phyloP scores from a whole-genome alignment of 441 rosid genomes.

The Cnidoscolus chayamansa region DNA sequence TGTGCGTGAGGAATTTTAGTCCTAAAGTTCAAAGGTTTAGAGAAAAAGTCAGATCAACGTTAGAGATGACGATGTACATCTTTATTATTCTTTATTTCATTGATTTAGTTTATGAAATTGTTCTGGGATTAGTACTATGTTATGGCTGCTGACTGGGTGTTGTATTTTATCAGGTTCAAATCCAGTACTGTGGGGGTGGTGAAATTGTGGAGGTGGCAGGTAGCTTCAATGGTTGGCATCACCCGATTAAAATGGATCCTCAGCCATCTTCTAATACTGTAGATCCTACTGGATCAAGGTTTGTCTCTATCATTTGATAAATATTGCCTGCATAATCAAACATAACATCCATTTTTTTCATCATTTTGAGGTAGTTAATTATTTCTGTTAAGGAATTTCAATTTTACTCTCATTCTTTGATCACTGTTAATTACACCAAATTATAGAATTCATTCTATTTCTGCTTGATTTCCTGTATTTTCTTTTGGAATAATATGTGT shows the following conservation, averaged over 20 bases:
- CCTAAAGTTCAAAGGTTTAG: neutral
- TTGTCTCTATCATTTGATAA: constrained; percentile 5
- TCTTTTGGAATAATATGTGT: neutral
- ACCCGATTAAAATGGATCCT: constrained; percentile 69
- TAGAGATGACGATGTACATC: neutral
- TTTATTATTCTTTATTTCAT: neutral
- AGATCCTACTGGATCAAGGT: constrained; percentile 47
- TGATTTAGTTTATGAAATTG: neutral
- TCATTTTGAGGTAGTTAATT: constrained; percentile 5
- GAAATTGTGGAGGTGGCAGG: constrained; percentile 87
- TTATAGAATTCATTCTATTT: neutral
- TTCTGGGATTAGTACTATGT: neutral
- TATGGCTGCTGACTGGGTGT: neutral
- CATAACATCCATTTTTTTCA: neutral
- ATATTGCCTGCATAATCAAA: neutral
- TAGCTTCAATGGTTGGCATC: constrained; percentile 94
- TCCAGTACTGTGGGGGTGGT: constrained; percentile 70
- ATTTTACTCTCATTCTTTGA: neutral
- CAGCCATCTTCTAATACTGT: constrained; percentile 36
- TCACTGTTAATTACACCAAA: neutral
- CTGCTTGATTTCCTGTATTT: neutral
- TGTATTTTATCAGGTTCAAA: constrained; percentile 53
- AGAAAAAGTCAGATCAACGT: neutral
- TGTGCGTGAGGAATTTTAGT: neutral
- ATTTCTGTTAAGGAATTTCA: neutral